These are phyloP conservation scores for Areca catechu DNA, from an alignment of 176 grass and related monocot genomes.

Conservation along the genomic window DNA sequence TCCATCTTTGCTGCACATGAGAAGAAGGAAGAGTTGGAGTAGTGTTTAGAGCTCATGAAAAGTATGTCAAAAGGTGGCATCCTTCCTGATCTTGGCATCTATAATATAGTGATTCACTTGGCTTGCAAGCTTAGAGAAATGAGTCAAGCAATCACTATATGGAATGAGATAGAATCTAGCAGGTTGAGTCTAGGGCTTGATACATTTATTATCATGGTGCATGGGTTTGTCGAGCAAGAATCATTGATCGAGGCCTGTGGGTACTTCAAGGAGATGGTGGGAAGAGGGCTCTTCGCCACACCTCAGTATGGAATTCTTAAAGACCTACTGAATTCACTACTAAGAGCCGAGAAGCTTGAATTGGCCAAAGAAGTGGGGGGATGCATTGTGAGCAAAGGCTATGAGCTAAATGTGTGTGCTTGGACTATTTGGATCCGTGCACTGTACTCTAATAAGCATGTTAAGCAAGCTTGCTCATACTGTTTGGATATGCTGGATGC, in stretches of 20 bases:
- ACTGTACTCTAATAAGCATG: conserved; percentile 50
- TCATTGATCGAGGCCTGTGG: conserved; percentile 49
- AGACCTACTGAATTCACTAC: too few relatives aligned
- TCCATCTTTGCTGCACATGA: conserved; percentile 58
- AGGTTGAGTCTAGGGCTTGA: conserved; percentile 60
- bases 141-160: conserved; percentile 51
- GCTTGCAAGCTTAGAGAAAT: too few relatives aligned
- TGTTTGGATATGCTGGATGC: too few relatives aligned
- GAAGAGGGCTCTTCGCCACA: too few relatives aligned
- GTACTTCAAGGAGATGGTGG: conserved; percentile 84
- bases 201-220: conserved; percentile 78
- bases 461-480: conserved; percentile 84
- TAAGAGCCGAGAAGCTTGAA: conserved; percentile 73
- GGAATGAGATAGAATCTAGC: conserved; percentile 71
- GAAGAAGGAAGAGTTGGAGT: conserved; percentile 75
- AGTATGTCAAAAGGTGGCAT: too few relatives aligned
- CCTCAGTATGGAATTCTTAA: too few relatives aligned
- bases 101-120: too few relatives aligned
- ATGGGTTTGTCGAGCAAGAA: conserved; percentile 51
- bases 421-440: conserved; percentile 98
- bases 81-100: too few relatives aligned
- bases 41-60: too few relatives aligned
- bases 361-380: conserved; percentile 84
- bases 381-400: conserved; percentile 60
- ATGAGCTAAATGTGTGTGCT: conserved; percentile 71